These are phyloP conservation scores for Penicillium subrubescens DNA, from an alignment of 495 filamentous ascomycete species.

Conservation along the genomic window DNA sequence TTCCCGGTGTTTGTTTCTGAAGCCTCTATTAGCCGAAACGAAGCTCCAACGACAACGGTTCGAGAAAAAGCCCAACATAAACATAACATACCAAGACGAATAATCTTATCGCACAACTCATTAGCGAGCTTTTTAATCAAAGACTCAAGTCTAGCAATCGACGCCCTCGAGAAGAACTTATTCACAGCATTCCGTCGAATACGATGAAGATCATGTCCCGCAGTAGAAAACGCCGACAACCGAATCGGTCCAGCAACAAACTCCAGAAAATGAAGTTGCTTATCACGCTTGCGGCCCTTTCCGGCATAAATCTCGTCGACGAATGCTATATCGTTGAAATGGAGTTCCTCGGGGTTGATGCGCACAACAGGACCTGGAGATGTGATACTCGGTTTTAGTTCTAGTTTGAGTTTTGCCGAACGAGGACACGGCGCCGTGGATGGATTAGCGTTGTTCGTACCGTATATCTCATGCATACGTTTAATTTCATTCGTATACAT, in stretches of 20 bases:
- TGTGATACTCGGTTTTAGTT: background rate
- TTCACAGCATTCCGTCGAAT: background rate
- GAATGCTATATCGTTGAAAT: background rate
- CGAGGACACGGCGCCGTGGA: background rate
- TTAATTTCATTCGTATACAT: background rate
- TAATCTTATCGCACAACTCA: background rate
- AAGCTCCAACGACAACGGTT: background rate
- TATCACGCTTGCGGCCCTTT: background rate
- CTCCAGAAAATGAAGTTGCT: background rate
- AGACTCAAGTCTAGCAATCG: background rate
- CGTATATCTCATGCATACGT: background rate
- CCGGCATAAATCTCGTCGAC: background rate
- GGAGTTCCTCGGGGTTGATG: background rate
- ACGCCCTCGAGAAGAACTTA: background rate
- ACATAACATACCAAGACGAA: background rate
- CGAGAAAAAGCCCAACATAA: background rate
- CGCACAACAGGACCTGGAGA: background rate
- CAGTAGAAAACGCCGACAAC: background rate
- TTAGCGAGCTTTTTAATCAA: background rate
- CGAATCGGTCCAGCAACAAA: background rate
- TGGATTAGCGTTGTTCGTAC: background rate
- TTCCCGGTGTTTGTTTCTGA: background rate
- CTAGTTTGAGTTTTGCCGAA: background rate
- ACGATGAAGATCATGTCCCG: background rate
- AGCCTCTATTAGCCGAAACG: background rate